Evolutionary conservation across 1,139 yeast species (phyloP), one percentile per base, ranked within the genome.

Genomic region (Yamadazyma dushanensis): DNA sequence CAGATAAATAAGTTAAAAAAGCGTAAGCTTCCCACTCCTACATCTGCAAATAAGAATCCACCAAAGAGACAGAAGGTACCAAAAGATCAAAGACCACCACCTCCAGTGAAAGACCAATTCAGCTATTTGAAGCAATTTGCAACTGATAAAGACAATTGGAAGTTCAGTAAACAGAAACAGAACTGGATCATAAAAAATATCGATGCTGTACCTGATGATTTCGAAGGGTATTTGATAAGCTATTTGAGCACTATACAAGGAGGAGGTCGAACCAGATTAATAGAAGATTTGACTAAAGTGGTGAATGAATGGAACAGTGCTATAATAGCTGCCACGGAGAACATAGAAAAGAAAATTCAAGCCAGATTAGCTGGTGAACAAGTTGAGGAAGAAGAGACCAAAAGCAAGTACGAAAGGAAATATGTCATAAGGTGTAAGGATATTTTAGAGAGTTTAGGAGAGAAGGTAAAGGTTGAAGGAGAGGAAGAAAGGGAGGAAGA

Each of bases 101-200:
- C 89, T 1, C 88, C 89, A 16, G 89, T 82, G 44, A 82, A 79
- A 45, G 97, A 89, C 54, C 96, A 89, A 56, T 65, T 86, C 34
- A 78, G 72, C 1, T 90, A 90, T 53, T 62, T 90, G 48, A 73
- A 80, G 39, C 87, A 79, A 38, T 90, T 77, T 51, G 64, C 67
- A 16, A 67, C 72, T 8, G 88, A 82, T 47, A 70, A 67, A 40
- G 74, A 63, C 0, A 70, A 73, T 43, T 90, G 97, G 97, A 90
- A 89, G 62, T 90, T 90, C 56, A 84, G 95, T 40, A 90, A 90
- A 54, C 95, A 86, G 63, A 89, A 90, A 49, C 97, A 90, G 57
- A 89, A 88, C 55, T 90, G 97, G 97, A 71, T 90, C 34, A 61
- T 89, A 44, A 83, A 83, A 52, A 82, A 88, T 58, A 63, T 86